Evolutionary conservation across 164 flowering plant genomes (phyloP).

Genomic region (Hamamelis virginiana): DNA sequence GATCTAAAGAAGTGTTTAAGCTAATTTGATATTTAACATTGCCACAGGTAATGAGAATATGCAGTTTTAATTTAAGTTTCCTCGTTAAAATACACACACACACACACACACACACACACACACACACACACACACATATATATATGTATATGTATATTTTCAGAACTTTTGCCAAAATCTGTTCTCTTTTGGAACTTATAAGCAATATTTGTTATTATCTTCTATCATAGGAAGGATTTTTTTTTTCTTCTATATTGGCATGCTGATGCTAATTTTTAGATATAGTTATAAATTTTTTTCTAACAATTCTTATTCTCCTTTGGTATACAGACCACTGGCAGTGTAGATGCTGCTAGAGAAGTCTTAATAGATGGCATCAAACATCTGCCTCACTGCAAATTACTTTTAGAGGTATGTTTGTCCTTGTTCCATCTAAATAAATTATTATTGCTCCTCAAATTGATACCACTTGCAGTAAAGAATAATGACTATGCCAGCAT

Average conservation of each 20-base stretch:
- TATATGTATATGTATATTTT: no score
- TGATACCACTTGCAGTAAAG: background rate
- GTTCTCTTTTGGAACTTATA: no score
- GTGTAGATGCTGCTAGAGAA: slow-evolving; percentile 55
- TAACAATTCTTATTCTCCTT: background rate
- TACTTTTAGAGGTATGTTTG: slow-evolving; percentile 72
- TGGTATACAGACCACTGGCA: slow-evolving; percentile 48
- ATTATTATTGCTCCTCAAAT: background rate
- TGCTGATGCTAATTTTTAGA: background rate
- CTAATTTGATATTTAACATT: no score
- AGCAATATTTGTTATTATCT: no score
- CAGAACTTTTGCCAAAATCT: no score
- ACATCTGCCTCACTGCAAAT: slow-evolving; percentile 51
- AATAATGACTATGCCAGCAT: background rate
- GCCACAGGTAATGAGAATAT: no score
- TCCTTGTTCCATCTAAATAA: background rate
- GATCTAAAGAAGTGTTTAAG: no score
- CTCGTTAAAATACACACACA: no score
- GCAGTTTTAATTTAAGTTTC: no score
- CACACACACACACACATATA: no score
- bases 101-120: no score
- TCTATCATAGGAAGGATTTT: background rate
- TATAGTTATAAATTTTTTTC: background rate
- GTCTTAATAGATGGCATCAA: slow-evolving; percentile 59
- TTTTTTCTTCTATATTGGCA: background rate